Percentiles rank a stretch among this genome's conserved stretches.
These are phyloP conservation scores for Keithomyces neogunnii DNA, from an alignment of 2,329 filamentous ascomycete species.

Conservation along the genomic window DNA sequence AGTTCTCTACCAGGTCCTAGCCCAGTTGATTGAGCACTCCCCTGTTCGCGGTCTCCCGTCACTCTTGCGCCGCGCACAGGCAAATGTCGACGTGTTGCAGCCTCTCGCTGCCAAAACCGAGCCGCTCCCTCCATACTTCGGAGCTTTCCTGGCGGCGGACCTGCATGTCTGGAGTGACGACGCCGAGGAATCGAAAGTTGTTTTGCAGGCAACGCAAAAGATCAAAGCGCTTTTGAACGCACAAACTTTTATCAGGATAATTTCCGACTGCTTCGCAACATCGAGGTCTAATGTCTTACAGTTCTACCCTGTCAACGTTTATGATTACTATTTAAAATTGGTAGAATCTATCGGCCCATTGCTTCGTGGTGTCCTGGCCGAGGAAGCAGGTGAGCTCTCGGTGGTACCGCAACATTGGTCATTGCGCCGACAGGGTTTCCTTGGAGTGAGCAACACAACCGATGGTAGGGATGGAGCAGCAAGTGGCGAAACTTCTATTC, in stretches of 20 bases:
- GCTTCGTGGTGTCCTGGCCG: slow-evolving; percentile 72
- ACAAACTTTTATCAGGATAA: slow-evolving; percentile 66
- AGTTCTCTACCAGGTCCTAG: slow-evolving; percentile 65
- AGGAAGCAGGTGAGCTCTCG: slow-evolving; percentile 69
- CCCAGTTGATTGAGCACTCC: slow-evolving; percentile 70
- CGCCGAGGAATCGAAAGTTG: slow-evolving; percentile 25
- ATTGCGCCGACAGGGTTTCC: slow-evolving; percentile 22
- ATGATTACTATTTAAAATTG: slow-evolving; percentile 71
- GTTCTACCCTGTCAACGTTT: slow-evolving; percentile 72
- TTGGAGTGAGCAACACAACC: slow-evolving; percentile 13
- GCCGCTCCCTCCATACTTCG: slow-evolving; percentile 60
- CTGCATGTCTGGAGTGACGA: slow-evolving; percentile 23
- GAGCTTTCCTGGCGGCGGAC: slow-evolving; percentile 48
- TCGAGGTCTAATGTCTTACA: slow-evolving; percentile 55
- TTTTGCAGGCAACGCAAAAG: slow-evolving; percentile 62
- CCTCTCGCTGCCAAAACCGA: slow-evolving; percentile 48
- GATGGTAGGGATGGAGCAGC: slow-evolving; percentile 14
- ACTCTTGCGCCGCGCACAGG: slow-evolving; percentile 65
- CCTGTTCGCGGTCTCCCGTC: slow-evolving; percentile 76
- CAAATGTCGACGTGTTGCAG: slow-evolving; percentile 57
- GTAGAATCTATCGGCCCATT: slow-evolving; percentile 69
- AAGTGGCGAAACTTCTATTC: slow-evolving; percentile 17
- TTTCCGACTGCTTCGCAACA: slow-evolving; percentile 66
- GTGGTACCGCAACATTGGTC: slow-evolving; percentile 64
- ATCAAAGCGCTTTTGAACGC: slow-evolving; percentile 71